Evolutionary conservation across 257 asterid genomes (phyloP), one percentile per base, ranked within the genome.

Genomic region (Cynanchum wilfordii): DNA sequence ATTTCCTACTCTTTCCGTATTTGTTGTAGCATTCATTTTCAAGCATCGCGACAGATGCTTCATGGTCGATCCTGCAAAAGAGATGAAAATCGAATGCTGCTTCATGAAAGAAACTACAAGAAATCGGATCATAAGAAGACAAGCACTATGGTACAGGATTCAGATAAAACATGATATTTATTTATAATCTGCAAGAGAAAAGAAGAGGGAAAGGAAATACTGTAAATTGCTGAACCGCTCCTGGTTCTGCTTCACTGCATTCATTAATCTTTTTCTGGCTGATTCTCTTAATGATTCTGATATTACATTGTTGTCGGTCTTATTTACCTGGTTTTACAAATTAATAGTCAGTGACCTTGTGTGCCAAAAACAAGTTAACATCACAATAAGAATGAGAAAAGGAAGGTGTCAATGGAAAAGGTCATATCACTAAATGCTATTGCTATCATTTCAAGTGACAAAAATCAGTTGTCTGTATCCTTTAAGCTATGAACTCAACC

Each of bases 1-100:
- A 87, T 76, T 94, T 94, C 60, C 97, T 91, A 29, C 86, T 82
- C 76, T 84, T 94, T 63, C 81, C 87, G 19, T 84, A 94, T 78
- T 89, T 94, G 75, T 68, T 76, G 71, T 80, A 88, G 87, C 97
- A 91, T 70, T 88, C 93, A 0, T 80, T 82, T 79, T 94, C 99
- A 15, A 94, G 90, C 69, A 68, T 77, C 80, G 73, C 67, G 30
- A 89, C 91, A 57, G 90, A 85, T 70, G 75, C 73, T 60, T 59
- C 82, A 22, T 62, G 60, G 79, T 87, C 88, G 10, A 84, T 82
- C 87, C 97, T 91, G 92, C 49, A 81, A 27, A 69, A 22, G 54
- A 63, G 73, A 29, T 29, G 25, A 59, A 12, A 22, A 15, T 11
- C 19, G 50, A 64, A 64, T 20, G 25, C 50, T 42, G 47, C 47